These are phyloP conservation scores for Carex cristatella DNA, from an alignment of 176 grass and related monocot species.

Conservation along the genomic window DNA sequence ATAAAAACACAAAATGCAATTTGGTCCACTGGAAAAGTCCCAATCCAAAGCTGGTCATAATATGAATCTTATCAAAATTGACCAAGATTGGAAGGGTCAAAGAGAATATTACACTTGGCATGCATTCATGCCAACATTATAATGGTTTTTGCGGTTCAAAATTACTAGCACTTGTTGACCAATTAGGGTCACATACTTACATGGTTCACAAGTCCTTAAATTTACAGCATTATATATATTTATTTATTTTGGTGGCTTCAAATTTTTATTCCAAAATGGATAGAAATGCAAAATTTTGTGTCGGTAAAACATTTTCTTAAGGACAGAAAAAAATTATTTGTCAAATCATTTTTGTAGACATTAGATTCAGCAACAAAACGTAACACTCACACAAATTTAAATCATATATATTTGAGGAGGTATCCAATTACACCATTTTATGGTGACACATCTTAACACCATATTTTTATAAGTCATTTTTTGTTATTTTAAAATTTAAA, in stretches of 20 bases:
- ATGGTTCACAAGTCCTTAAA: background rate
- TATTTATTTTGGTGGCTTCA: background rate
- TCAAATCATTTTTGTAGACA: background rate
- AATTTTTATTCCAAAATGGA: background rate
- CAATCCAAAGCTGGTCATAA: background rate
- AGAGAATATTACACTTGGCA: background rate
- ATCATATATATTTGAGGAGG: too few species aligned
- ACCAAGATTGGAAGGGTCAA: background rate
- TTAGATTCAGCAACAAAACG: background rate
- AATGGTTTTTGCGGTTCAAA: background rate
- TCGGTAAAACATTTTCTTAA: background rate
- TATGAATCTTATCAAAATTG: background rate
- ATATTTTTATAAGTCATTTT: too few species aligned
- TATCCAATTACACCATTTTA: too few species aligned
- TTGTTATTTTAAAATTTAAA: too few species aligned
- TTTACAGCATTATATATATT: background rate
- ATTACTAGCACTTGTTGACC: background rate
- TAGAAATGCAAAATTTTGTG: background rate
- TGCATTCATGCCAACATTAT: background rate
- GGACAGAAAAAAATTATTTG: background rate
- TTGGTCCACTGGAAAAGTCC: background rate
- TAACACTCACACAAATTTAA: background rate
- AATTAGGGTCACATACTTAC: background rate
- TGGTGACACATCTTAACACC: too few species aligned
- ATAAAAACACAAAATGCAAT: background rate